Evolutionary conservation across 2,329 filamentous ascomycete species (phyloP).

Genomic region (Cercospora berteroae): DNA sequence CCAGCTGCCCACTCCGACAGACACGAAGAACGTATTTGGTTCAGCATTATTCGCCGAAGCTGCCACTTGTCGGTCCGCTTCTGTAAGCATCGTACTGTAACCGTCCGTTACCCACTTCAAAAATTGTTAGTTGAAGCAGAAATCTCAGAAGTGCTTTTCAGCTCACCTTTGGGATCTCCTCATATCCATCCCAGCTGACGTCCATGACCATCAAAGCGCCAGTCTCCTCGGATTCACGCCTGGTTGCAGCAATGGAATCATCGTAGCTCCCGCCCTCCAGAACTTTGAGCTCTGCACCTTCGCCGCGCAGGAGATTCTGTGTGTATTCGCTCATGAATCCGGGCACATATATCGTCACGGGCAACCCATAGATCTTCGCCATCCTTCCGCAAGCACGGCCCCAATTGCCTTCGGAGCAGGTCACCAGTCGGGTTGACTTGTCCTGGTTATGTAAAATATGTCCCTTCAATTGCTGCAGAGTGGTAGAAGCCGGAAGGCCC

Average conservation of each 20-base stretch:
- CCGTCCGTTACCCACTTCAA: slow-evolving; percentile 72
- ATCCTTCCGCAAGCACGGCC: slow-evolving; percentile 71
- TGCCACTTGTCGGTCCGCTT: slow-evolving; percentile 62
- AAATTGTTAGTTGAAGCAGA: not conserved
- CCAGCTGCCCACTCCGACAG: slow-evolving; percentile 71
- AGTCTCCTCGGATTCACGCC: slow-evolving; percentile 43
- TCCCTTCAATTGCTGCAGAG: slow-evolving; percentile 46
- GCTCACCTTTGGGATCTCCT: slow-evolving; percentile 59
- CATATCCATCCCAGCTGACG: slow-evolving; percentile 64
- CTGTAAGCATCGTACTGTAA: slow-evolving; percentile 69
- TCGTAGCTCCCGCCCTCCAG: slow-evolving; percentile 62
- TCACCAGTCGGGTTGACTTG: slow-evolving; percentile 50
- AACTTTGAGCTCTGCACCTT: slow-evolving; percentile 61
- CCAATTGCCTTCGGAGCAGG: slow-evolving; percentile 75
- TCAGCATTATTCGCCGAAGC: slow-evolving; percentile 33
- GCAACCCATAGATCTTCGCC: slow-evolving; percentile 58
- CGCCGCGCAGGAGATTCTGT: slow-evolving; percentile 54
- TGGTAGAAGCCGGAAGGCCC: slow-evolving; percentile 43
- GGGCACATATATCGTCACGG: slow-evolving; percentile 63
- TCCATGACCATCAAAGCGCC: slow-evolving; percentile 64
- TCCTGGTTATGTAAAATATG: slow-evolving; percentile 29
- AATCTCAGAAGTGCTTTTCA: not conserved
- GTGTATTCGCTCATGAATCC: slow-evolving; percentile 56
- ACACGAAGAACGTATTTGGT: slow-evolving; percentile 57
- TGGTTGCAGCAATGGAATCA: slow-evolving; percentile 54